Evolutionary conservation across 768 basidiomycete genomes (phyloP).

Genomic region (Mrakia gelida): DNA sequence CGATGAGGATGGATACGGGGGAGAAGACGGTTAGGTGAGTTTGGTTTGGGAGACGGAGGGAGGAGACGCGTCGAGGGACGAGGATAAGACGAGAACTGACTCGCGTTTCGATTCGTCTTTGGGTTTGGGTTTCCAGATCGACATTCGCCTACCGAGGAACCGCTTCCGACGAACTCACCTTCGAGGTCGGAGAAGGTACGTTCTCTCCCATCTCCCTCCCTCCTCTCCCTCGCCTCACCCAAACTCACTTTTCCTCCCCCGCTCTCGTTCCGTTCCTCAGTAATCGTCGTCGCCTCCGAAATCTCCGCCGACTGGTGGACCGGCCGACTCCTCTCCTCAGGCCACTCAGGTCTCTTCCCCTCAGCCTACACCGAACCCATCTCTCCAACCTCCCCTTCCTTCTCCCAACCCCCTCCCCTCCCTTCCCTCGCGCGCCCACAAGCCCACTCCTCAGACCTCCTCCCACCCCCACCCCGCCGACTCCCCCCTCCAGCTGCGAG

Average conservation of each 20-base stretch:
- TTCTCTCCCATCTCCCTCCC: not conserved
- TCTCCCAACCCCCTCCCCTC: not conserved
- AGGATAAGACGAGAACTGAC: not conserved
- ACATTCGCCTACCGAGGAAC: constrained; percentile 65
- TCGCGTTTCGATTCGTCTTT: not conserved
- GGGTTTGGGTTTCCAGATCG: constrained; percentile 54
- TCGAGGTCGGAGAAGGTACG: constrained; percentile 58
- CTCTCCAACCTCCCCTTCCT: not conserved
- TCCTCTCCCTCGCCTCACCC: not conserved
- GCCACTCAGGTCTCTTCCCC: constrained; percentile 75
- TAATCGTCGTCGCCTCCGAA: constrained; percentile 71
- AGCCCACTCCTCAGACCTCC: not conserved
- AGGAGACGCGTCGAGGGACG: no score
- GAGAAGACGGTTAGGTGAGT: not conserved
- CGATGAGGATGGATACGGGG: constrained; percentile 1
- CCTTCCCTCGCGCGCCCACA: not conserved
- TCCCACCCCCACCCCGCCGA: not conserved
- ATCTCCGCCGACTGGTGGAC: constrained; percentile 90
- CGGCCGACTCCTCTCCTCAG: constrained; percentile 58
- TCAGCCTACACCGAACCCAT: constrained; percentile 55
- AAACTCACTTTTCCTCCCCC: not conserved
- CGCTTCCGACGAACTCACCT: constrained; percentile 70
- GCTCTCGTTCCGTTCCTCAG: constrained; percentile 33
- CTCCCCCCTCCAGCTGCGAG: not conserved
- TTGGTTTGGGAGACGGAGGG: not conserved